These are phyloP conservation scores for Stereum hirsutum DNA, from an alignment of 1,284 basidiomycete genomes.

Conservation along the genomic window DNA sequence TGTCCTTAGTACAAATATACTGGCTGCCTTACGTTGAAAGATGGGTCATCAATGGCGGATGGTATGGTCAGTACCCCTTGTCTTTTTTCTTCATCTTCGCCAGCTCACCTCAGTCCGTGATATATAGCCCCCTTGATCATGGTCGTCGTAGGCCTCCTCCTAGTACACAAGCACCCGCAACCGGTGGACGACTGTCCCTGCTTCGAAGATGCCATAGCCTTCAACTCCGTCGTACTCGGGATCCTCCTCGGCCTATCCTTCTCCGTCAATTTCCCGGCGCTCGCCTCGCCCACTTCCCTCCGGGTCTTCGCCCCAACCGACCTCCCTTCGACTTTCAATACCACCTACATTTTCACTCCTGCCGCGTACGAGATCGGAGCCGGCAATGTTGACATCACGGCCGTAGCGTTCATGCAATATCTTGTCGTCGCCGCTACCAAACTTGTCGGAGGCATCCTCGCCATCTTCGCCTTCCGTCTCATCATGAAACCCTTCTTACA, in stretches of 20 bases:
- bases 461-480: slow-evolving; percentile 82
- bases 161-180: slow-evolving; percentile 86
- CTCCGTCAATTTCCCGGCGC: slow-evolving; percentile 32
- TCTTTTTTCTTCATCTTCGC: too few relatives aligned
- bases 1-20: slow-evolving; percentile 66
- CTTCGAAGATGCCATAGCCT: slow-evolving; percentile 96
- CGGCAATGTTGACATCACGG: too few relatives aligned
- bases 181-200: slow-evolving; percentile 96
- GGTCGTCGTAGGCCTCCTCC: slow-evolving; percentile 57
- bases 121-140: slow-evolving; percentile 56
- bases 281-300: slow-evolving; percentile 24
- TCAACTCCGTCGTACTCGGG: slow-evolving; percentile 79
- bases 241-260: slow-evolving; percentile 55
- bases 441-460: slow-evolving; percentile 48
- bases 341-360: too few relatives aligned
- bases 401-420: too few relatives aligned
- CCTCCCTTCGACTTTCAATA: slow-evolving; percentile 39
- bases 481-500: slow-evolving; percentile 72
- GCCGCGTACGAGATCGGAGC: too few relatives aligned
- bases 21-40: slow-evolving; percentile 29
- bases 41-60: slow-evolving; percentile 42
- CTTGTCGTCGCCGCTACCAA: slow-evolving; percentile 49
- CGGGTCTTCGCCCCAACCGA: slow-evolving; percentile 43
- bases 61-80: slow-evolving; percentile 50
- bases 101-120: not conserved